phyloP scores from a whole-genome alignment of 192 early-diverging fungal species.

The Backusella australiensis region DNA sequence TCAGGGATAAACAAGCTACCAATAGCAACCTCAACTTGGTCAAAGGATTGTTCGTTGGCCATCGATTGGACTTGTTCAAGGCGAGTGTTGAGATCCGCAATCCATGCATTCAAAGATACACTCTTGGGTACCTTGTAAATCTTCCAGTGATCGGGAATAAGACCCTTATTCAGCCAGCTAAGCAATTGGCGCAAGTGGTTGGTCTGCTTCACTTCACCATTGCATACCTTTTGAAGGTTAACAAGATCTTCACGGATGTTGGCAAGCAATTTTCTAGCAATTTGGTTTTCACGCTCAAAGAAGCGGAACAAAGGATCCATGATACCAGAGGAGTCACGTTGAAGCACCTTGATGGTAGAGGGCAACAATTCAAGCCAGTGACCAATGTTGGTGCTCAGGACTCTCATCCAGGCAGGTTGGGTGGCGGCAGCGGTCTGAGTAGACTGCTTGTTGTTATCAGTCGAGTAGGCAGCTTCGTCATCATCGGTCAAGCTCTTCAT shows the following conservation, averaged over 20 bases:
- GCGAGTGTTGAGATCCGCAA: constrained; percentile 70
- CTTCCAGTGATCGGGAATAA: constrained; percentile 71
- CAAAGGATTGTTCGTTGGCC: constrained; percentile 35
- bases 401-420: constrained; percentile 80
- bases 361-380: constrained; percentile 62
- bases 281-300: constrained; percentile 77
- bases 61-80: constrained; percentile 62
- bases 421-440: constrained; percentile 18
- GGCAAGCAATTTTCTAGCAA: constrained; percentile 55
- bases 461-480: constrained; percentile 63
- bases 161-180: constrained; percentile 64
- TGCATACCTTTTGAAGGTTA: constrained; percentile 63
- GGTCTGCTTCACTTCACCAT: constrained; percentile 81
- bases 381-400: constrained; percentile 46
- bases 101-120: constrained; percentile 63
- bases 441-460: constrained; percentile 21
- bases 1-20: constrained; percentile 88
- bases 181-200: constrained; percentile 80
- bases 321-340: constrained; percentile 32
- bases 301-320: constrained; percentile 78
- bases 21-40: constrained; percentile 64
- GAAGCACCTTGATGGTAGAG: constrained; percentile 22
- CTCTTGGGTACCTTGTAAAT: constrained; percentile 60
- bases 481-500: constrained; percentile 80
- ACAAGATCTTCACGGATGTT: constrained; percentile 66